These are phyloP conservation scores for Oleoguttula mirabilis DNA, from an alignment of 495 filamentous ascomycete genomes.

Conservation along the genomic window DNA sequence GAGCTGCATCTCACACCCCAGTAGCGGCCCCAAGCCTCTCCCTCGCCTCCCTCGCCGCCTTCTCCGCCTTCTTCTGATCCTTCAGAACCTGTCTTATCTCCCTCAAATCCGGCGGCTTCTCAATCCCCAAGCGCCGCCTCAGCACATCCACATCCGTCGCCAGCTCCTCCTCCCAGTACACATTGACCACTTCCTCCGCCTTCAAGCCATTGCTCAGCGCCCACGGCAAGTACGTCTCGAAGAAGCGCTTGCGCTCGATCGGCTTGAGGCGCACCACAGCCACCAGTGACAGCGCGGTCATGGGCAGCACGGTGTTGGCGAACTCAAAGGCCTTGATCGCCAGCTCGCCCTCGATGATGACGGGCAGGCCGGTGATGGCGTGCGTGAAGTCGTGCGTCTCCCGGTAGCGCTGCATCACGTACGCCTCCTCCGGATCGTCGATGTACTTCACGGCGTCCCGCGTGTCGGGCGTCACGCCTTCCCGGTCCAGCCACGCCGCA, in stretches of 20 bases:
- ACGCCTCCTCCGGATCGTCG: slow-evolving; percentile 87
- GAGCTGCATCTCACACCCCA: slow-evolving; percentile 9
- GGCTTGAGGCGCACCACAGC: slow-evolving; percentile 61
- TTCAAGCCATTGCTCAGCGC: slow-evolving; percentile 69
- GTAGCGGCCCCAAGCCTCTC: slow-evolving; percentile 16
- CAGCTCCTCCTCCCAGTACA: slow-evolving; percentile 96
- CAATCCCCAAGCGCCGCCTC: slow-evolving; percentile 61
- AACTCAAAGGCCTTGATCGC: slow-evolving; percentile 96
- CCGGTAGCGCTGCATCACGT: slow-evolving; percentile 96
- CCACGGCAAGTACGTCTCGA: slow-evolving; percentile 73
- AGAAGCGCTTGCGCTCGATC: slow-evolving; percentile 61
- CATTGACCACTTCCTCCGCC: slow-evolving; percentile 78
- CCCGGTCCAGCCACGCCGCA: slow-evolving; percentile 75
- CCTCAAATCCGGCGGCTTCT: slow-evolving; percentile 81
- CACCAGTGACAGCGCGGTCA: slow-evolving; percentile 78
- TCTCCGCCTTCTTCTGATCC: slow-evolving; percentile 54
- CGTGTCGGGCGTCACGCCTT: slow-evolving; percentile 87
- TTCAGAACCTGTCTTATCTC: slow-evolving; percentile 59
- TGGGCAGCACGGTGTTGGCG: slow-evolving; percentile 81
- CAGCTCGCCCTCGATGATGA: slow-evolving; percentile 87
- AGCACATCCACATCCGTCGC: slow-evolving; percentile 72
- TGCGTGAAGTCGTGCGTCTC: slow-evolving; percentile 99
- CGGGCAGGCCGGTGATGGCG: slow-evolving; percentile 79
- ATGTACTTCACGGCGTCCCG: slow-evolving; percentile 72
- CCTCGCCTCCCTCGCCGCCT: slow-evolving; percentile 33